Base-by-base conservation (phyloP, 2,329 filamentous ascomycete species). In the Epichloe aotearoae region DNA sequence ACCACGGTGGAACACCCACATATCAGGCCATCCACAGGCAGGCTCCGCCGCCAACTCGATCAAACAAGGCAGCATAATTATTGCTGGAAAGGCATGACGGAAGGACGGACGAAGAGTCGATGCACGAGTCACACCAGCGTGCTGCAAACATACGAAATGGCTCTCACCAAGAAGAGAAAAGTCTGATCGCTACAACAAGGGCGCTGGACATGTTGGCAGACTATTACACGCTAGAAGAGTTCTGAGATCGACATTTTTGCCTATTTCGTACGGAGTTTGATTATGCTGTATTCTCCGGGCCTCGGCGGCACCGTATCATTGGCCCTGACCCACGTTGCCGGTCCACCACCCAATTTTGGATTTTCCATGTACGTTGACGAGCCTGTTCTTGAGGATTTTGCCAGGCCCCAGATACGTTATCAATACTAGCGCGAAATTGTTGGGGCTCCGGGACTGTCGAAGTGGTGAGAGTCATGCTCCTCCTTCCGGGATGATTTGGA, bases 221-320 rank as follows among this genome's bases (percentile, higher is more conserved):
- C 7, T 40, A 19, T 30, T 30, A 20, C n/a, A 44, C 33, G 30
- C 47, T 38, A 14, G 10, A 38, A 43, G 19, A 37, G 26, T 49
- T 44, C 33, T 12, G 30, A 34, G 34, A 30, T 19, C 41, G 46
- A 46, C 12, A 42, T 40, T 46, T 49, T 49, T 45, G 6, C 41
- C 41, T 46, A 26, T 47, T 34, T 43, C 11, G 5, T 15, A 37
- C 46, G 30, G 47, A 47, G 26, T 34, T 44, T 50, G 15, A 37
- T 47, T n/a, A 33, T 39, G 15, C 40, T 14, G 33, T 40, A 45
- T 39, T 50, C 39, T 39, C 51, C 48, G 47, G n/a, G 44, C 48
- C 51, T 50, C 51, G 48, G 51, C 51, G 48, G 51, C 30, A 47
- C 11, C 34, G 33, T n/a, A 15, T 7, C 38, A n/a, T 39, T 23